These are phyloP conservation scores for Arabis alpina DNA, from an alignment of 345 rosid genomes.

Conservation along the genomic window DNA sequence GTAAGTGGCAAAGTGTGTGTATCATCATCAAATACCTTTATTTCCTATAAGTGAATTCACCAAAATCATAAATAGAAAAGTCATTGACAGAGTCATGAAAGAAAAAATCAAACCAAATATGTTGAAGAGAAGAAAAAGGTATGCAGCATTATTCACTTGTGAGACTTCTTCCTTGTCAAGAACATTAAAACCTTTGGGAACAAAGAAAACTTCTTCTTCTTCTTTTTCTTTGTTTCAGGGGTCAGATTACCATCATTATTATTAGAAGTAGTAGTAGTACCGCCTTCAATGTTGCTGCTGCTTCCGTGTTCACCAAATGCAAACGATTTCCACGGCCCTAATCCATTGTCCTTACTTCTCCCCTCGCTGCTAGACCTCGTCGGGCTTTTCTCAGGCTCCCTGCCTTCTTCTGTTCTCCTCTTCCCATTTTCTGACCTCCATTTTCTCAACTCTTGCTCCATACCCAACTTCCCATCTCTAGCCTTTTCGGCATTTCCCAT, in stretches of 20 bases:
- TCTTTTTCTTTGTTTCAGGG: constrained; percentile 50
- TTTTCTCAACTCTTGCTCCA: constrained; percentile 87
- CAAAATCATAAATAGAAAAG: constrained; percentile 15
- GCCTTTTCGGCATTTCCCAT: constrained; percentile 84
- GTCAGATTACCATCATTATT: constrained; percentile 12
- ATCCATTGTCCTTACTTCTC: constrained; percentile 32
- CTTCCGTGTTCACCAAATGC: constrained; percentile 40
- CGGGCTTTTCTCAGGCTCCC: constrained; percentile 48
- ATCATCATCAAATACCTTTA: constrained; percentile 11
- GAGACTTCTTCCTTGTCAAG: constrained; percentile 61
- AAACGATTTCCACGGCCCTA: constrained; percentile 25
- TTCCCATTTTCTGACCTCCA: constrained; percentile 91
- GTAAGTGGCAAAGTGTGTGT: neutral
- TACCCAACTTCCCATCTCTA: constrained; percentile 76
- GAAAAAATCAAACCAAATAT: neutral
- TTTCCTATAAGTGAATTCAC: constrained; percentile 18
- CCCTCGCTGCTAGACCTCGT: constrained; percentile 48
- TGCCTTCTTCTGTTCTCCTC: constrained; percentile 55
- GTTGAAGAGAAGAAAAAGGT: constrained; percentile 7
- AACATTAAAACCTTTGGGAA: constrained; percentile 79
- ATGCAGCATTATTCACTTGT: constrained; percentile 28
- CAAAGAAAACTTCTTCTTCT: constrained; percentile 65
- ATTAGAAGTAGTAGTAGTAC: neutral
- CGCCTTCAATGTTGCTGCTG: constrained; percentile 31
- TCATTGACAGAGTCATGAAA: constrained; percentile 23